phyloP scores from a whole-genome alignment of 148 eudicot genomes.

The Suaeda aralocaspica region DNA sequence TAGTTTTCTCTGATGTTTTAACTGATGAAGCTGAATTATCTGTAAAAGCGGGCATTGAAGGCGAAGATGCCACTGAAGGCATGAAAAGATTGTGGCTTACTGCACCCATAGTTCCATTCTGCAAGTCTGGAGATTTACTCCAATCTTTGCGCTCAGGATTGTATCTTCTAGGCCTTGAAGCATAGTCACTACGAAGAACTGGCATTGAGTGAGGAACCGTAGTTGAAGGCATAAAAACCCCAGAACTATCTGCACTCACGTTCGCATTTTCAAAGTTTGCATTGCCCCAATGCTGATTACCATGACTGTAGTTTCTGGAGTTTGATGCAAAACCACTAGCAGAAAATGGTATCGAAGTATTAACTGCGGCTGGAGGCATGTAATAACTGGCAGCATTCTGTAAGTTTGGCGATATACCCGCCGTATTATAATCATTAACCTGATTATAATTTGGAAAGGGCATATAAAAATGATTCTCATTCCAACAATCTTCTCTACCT shows the following conservation, averaged over 20 bases:
- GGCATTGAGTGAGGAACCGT: conserved; percentile 7
- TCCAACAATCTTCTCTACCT: conserved; percentile 16
- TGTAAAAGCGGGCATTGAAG: conserved; percentile 3
- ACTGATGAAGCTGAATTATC: conserved; percentile 2
- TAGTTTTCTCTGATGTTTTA: background rate
- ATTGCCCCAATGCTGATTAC: conserved; percentile 3
- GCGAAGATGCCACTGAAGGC: conserved; percentile 13
- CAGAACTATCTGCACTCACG: conserved; percentile 9
- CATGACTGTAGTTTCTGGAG: conserved; percentile 11
- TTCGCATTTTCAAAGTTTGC: conserved; percentile 6
- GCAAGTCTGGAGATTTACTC: conserved; percentile 8
- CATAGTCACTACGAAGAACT: conserved; percentile 3
- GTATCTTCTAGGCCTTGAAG: conserved; percentile 12
- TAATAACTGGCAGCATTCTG: conserved; percentile 3
- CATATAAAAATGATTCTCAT: conserved; percentile 7
- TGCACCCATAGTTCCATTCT: background rate
- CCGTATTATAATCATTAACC: conserved; percentile 12
- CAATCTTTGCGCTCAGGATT: background rate
- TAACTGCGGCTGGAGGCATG: conserved; percentile 18
- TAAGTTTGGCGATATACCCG: conserved; percentile 19
- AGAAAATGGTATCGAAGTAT: conserved; percentile 15
- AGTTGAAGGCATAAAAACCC: conserved; percentile 18
- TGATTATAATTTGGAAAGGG: conserved; percentile 22
- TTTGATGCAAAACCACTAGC: conserved; percentile 12
- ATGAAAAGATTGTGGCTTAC: background rate